These are phyloP conservation scores for Drechslera avenae DNA, from an alignment of 2,329 filamentous ascomycete genomes.

Conservation along the genomic window DNA sequence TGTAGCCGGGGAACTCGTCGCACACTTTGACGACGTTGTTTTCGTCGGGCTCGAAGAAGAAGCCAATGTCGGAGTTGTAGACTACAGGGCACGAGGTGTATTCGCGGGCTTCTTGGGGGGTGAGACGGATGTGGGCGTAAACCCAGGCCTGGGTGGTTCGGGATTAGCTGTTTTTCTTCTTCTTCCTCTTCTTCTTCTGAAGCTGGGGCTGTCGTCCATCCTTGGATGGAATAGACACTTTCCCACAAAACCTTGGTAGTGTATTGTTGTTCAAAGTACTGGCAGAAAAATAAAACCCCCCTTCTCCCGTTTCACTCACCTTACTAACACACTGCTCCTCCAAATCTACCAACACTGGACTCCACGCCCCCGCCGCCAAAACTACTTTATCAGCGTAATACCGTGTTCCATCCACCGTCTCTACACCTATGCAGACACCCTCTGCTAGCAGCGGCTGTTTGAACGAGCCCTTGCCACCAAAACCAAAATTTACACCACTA, in stretches of 20 bases:
- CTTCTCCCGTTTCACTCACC: slow-evolving; percentile 49
- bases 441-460: slow-evolving; percentile 49
- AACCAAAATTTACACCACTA: slow-evolving; percentile 51
- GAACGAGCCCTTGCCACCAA: slow-evolving; percentile 53
- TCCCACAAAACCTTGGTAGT: no score
- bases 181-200: no score
- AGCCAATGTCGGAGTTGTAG: slow-evolving; percentile 55
- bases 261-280: no score
- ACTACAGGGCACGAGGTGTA: slow-evolving; percentile 61
- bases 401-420: slow-evolving; percentile 50
- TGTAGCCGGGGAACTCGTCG: slow-evolving; percentile 62
- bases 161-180: background rate
- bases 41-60: slow-evolving; percentile 59
- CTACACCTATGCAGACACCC: slow-evolving; percentile 49
- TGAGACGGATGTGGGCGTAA: slow-evolving; percentile 59
- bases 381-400: slow-evolving; percentile 54
- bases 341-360: slow-evolving; percentile 34
- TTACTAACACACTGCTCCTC: slow-evolving; percentile 55
- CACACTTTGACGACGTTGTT: slow-evolving; percentile 57
- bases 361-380: slow-evolving; percentile 49
- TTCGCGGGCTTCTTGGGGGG: slow-evolving; percentile 54
- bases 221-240: no score
- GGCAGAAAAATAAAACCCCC: no score
- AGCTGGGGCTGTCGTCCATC: no score
- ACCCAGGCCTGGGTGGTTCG: slow-evolving; percentile 53